Percentiles rank a stretch among this genome's conserved stretches.
phyloP scores from a whole-genome alignment of 306 rosid species.

The Trifolium fragiferum region DNA sequence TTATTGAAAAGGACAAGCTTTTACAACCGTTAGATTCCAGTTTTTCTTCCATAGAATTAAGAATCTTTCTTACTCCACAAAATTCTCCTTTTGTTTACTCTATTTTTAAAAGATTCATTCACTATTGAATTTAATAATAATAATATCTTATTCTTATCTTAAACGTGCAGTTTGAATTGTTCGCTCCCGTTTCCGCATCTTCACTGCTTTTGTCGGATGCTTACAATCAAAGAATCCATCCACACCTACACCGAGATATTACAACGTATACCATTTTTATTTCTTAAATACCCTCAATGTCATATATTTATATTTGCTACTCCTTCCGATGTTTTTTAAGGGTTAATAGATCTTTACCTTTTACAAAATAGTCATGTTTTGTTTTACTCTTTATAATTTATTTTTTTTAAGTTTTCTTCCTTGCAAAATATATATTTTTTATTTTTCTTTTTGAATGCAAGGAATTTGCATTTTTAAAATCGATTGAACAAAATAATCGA shows the following conservation, averaged over 20 bases:
- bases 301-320: too few species aligned
- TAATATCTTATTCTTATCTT: slow-evolving; percentile 50
- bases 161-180: slow-evolving; percentile 55
- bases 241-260: neutral
- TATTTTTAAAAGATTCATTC: slow-evolving; percentile 43
- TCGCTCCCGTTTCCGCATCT: slow-evolving; percentile 66
- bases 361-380: too few species aligned
- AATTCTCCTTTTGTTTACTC: slow-evolving; percentile 30
- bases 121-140: slow-evolving; percentile 16
- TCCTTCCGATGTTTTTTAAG: too few species aligned
- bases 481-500: too few species aligned
- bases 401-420: too few species aligned
- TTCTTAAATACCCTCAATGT: too few species aligned
- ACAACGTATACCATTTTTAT: neutral
- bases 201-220: slow-evolving; percentile 76
- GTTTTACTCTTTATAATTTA: too few species aligned
- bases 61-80: slow-evolving; percentile 63
- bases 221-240: slow-evolving; percentile 60
- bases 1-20: slow-evolving; percentile 50
- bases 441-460: too few species aligned
- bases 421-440: too few species aligned
- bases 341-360: too few species aligned
- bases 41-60: slow-evolving; percentile 56
- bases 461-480: too few species aligned
- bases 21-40: slow-evolving; percentile 74